A percentile compares a stretch with the other conserved stretches of the same genome.
Conservation (phyloP, 2,329 filamentous ascomycete genomes). For the Paraconiothyrium brasiliense region DNA sequence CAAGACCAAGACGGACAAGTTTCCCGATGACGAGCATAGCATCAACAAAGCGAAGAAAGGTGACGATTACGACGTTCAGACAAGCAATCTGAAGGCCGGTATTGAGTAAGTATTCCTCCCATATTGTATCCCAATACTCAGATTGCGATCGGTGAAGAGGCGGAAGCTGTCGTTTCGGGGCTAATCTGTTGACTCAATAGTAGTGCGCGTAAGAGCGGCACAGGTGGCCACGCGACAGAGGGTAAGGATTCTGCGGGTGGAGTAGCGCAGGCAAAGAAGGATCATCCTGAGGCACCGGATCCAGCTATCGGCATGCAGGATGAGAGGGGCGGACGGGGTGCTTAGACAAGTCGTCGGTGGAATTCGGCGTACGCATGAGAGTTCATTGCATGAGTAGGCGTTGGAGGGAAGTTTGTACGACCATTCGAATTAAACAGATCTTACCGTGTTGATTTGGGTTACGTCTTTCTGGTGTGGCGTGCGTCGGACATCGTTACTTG, state of each 20-base stretch:
- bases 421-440: background rate
- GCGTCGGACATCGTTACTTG: background rate
- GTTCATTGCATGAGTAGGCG: background rate
- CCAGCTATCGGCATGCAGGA: conserved; percentile 61
- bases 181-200: conserved; percentile 11
- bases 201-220: conserved; percentile 38
- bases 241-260: conserved; percentile 49
- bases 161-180: background rate
- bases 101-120: conserved; percentile 41
- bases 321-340: conserved; percentile 58
- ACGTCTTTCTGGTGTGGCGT: background rate
- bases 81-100: conserved; percentile 38
- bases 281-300: conserved; percentile 59
- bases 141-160: background rate
- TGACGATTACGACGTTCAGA: conserved; percentile 48
- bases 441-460: background rate
- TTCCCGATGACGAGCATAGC: conserved; percentile 38
- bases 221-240: conserved; percentile 53
- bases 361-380: background rate
- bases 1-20: conserved; percentile 35
- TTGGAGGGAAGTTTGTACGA: background rate
- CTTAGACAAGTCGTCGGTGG: conserved; percentile 23
- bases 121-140: background rate
- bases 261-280: conserved; percentile 55
- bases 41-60: conserved; percentile 42